Evolutionary conservation across 1,284 basidiomycete species (phyloP), one percentile per base, ranked within the genome.

Genomic region (Boletus semigastroideus): DNA sequence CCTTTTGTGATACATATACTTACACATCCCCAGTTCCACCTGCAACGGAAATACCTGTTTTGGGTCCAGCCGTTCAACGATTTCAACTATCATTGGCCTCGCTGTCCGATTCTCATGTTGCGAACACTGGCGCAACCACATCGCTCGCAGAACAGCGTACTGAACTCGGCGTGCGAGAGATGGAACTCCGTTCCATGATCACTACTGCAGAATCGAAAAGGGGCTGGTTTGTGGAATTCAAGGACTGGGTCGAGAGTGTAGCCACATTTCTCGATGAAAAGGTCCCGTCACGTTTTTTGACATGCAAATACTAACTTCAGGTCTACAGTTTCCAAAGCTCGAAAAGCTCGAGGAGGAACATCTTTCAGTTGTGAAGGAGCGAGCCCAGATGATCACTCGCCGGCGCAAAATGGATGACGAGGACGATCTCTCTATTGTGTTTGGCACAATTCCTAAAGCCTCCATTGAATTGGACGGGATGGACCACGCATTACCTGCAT

Each of bases 261-360:
- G 94, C 92, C 2, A 79, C 79, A 5, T 97, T 98, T 67, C 74
- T 98, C 34, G 94, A 96, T 63, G 92, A 94, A 68, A 98, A 98
- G 84, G 92, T 92, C 40, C 6, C 4, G 62, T 56, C 46, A 20
- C 37, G 22, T 28, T 30, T 51, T 27, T 50, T 19, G 11, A 38
- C 2, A 10, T 4, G 10, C 8, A n/a, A 22, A 46, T 45, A 14
- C 49, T 60, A 17, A 63, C 36, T 19, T 28, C 3, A 37, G n/a
- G 44, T 44, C 46, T 25, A n/a, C 54, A 94, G 92, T 93, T 86
- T 64, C 92, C 94, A 3, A 72, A 76, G 47, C 75, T 98, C 16
- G 93, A 96, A 66, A 84, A 81, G 51, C 80, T 96, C n/a, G 94
- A 97, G 67, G 80, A 84, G 27, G 90, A 94, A 55, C 79, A 92